A percentile compares a stretch with the other conserved stretches of the same genome.
Conservation (phyloP, 73 alveolate species). For the Paramecium primaurelia region DNA sequence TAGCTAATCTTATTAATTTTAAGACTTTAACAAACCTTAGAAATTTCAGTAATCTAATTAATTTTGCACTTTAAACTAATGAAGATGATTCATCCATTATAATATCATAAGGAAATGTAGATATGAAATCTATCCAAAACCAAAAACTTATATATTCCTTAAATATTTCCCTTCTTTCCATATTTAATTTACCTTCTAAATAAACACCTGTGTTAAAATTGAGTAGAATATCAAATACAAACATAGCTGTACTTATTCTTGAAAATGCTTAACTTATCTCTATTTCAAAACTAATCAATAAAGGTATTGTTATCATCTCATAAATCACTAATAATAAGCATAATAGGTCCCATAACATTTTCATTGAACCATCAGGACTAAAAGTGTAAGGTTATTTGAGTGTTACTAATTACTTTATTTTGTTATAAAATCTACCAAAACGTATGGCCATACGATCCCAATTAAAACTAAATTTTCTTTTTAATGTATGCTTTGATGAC, state of each 20-base stretch:
- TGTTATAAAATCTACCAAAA: background rate
- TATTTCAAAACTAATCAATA: background rate
- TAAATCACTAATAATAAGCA: slow-evolving; percentile 5
- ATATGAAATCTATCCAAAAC: slow-evolving; percentile 70
- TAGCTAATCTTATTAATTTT: slow-evolving; percentile 67
- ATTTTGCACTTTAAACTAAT: slow-evolving; percentile 54
- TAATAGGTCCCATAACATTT: slow-evolving; percentile 71
- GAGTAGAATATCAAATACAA: slow-evolving; percentile 52
- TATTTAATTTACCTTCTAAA: slow-evolving; percentile 70
- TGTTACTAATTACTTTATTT: background rate
- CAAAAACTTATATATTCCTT: slow-evolving; percentile 65
- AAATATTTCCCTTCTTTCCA: slow-evolving; percentile 50
- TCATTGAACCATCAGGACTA: slow-evolving; percentile 66
- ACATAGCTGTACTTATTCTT: background rate
- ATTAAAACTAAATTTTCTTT: background rate
- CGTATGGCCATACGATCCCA: background rate
- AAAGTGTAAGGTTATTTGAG: background rate
- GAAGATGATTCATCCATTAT: slow-evolving; percentile 44
- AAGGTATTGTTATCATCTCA: slow-evolving; percentile 10
- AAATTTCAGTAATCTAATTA: slow-evolving; percentile 68
- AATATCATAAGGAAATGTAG: slow-evolving; percentile 75
- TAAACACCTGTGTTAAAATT: slow-evolving; percentile 72
- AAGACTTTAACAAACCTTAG: slow-evolving; percentile 70
- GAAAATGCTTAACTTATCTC: background rate
- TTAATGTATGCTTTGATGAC: background rate